Conservation (phyloP, 176 grass and related monocot species). For the Eleusine indica region DNA sequence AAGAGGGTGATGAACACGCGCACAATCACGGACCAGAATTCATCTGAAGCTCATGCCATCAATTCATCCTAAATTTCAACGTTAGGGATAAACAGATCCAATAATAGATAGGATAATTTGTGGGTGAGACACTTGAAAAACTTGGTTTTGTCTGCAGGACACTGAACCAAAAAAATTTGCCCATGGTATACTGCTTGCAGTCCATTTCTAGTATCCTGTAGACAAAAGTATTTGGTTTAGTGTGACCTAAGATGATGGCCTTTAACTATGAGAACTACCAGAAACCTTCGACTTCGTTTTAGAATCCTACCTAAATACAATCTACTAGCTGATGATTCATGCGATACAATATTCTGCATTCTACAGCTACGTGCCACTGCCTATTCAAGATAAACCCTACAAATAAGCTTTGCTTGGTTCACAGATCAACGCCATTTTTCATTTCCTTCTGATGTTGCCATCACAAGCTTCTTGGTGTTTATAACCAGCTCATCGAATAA, state of each 20-base stretch:
- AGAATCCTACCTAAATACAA: slow-evolving; percentile 42
- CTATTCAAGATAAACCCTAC: slow-evolving; percentile 19
- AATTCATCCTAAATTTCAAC: background rate
- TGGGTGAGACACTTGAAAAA: too few relatives aligned
- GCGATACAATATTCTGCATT: background rate
- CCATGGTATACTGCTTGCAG: too few relatives aligned
- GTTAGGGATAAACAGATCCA: background rate
- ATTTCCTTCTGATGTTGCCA: slow-evolving; percentile 69
- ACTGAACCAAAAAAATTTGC: too few relatives aligned
- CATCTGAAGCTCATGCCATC: slow-evolving; percentile 13
- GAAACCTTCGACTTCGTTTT: background rate
- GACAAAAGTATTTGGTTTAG: background rate
- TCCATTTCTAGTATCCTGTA: too few relatives aligned
- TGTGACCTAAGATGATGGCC: background rate
- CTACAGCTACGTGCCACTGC: background rate
- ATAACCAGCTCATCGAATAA: slow-evolving; percentile 67
- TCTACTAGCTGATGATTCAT: slow-evolving; percentile 21
- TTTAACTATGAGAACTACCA: background rate
- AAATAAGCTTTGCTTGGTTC: background rate
- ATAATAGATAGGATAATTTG: background rate
- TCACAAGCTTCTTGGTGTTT: slow-evolving; percentile 76
- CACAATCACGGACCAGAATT: background rate
- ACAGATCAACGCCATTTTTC: slow-evolving; percentile 69
- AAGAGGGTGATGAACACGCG: background rate
- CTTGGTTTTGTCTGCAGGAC: too few relatives aligned